Evolutionary conservation across 495 filamentous ascomycete genomes (phyloP).

Genomic region (Penicillium manginii): DNA sequence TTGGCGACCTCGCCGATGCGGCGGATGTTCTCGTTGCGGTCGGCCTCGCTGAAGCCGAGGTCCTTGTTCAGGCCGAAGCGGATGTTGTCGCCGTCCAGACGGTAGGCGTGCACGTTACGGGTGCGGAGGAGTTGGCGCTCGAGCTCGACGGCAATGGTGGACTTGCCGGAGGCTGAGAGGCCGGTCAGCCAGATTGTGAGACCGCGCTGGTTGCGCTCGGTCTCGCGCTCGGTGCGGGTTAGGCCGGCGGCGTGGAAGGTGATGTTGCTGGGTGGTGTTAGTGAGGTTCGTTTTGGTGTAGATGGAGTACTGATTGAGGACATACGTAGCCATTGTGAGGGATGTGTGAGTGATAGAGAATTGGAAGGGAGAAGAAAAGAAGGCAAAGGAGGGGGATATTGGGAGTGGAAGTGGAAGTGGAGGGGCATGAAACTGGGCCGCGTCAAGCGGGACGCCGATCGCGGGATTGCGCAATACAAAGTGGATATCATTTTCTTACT

Average conservation of each 20-base stretch:
- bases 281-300: conserved; percentile 9
- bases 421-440: conserved; percentile 24
- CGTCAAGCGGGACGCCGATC: conserved; percentile 27
- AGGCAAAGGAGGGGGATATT: conserved; percentile 5
- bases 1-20: conserved; percentile 96
- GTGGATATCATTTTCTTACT: neutral
- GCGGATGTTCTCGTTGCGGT: conserved; percentile 96
- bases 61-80: conserved; percentile 98
- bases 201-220: conserved; percentile 79
- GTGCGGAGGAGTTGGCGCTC: conserved; percentile 84
- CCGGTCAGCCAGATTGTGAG: conserved; percentile 98
- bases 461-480: conserved; percentile 15
- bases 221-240: conserved; percentile 80
- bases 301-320: conserved; percentile 12
- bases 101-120: conserved; percentile 82
- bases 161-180: conserved; percentile 93
- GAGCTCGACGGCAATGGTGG: conserved; percentile 91
- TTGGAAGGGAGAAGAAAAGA: conserved; percentile 14
- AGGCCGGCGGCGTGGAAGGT: conserved; percentile 95
- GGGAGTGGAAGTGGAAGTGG: neutral
- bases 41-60: conserved; percentile 88
- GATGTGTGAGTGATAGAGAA: conserved; percentile 21
- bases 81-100: conserved; percentile 97
- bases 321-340: conserved; percentile 53
- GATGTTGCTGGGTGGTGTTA: conserved; percentile 73